Conservation (phyloP, 768 basidiomycete species). For the Clavulina sp. region DNA sequence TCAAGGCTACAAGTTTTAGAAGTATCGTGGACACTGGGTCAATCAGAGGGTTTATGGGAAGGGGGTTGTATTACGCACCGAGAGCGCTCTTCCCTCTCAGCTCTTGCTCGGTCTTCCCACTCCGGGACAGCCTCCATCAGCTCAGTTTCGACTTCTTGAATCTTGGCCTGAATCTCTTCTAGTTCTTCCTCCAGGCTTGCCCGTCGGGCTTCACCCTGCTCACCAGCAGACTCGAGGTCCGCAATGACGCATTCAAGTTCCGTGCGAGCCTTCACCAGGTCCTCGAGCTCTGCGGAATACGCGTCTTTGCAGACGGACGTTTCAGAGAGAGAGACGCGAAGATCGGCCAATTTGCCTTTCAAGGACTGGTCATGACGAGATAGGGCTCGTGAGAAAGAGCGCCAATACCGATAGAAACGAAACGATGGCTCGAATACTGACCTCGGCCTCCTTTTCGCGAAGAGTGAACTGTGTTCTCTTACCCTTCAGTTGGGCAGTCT, state of each 20-base stretch:
- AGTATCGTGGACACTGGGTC: not conserved
- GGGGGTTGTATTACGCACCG: constrained; percentile 15
- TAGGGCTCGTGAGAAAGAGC: not conserved
- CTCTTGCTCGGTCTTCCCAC: constrained; percentile 40
- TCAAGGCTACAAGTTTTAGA: constrained; percentile 52
- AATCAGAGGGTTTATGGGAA: not conserved
- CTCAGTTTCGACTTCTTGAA: constrained; percentile 41
- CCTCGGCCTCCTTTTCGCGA: constrained; percentile 74
- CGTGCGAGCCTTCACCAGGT: constrained; percentile 67
- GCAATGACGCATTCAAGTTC: constrained; percentile 70
- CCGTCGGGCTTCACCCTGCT: constrained; percentile 45
- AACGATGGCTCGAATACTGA: constrained; percentile 19
- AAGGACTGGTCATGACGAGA: constrained; percentile 1
- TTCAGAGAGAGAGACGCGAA: constrained; percentile 55
- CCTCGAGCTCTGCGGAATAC: constrained; percentile 66
- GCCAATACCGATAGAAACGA: not conserved
- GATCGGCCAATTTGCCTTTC: constrained; percentile 56
- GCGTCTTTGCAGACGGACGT: constrained; percentile 53
- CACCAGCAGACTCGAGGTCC: constrained; percentile 53
- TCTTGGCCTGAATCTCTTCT: constrained; percentile 35
- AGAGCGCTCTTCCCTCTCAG: constrained; percentile 28
- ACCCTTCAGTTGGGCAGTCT: constrained; percentile 70
- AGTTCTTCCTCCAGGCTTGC: constrained; percentile 51
- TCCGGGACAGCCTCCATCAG: constrained; percentile 49
- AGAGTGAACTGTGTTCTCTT: constrained; percentile 66